Evolutionary conservation across 1,284 basidiomycete genomes (phyloP).

Genomic region (Farysia itapuensis): DNA sequence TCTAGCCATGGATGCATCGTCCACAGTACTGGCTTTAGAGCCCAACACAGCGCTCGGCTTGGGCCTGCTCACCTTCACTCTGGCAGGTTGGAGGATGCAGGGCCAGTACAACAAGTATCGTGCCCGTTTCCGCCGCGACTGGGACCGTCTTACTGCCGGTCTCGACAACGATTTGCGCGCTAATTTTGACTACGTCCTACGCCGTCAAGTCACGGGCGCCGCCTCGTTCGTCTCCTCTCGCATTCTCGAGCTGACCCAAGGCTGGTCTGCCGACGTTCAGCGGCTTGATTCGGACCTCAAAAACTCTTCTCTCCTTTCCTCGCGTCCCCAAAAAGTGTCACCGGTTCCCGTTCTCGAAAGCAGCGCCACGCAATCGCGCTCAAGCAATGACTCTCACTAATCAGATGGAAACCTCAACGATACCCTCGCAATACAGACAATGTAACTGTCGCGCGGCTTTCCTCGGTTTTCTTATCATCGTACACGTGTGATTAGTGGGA

Average conservation of each 20-base stretch:
- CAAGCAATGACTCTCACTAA: too few relatives aligned
- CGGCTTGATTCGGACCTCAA: conserved; percentile 2
- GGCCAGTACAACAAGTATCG: conserved; percentile 54
- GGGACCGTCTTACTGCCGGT: conserved; percentile 44
- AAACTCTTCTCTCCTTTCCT: too few relatives aligned
- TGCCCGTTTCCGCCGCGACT: conserved; percentile 55
- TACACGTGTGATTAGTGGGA: too few relatives aligned
- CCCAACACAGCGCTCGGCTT: conserved; percentile 49
- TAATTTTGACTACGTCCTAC: conserved; percentile 14
- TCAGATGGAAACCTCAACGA: too few relatives aligned
- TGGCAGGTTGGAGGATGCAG: conserved; percentile 58
- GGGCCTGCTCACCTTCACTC: conserved; percentile 46
- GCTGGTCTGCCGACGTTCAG: conserved; percentile 3
- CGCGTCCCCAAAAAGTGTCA: too few relatives aligned
- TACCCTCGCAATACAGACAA: too few relatives aligned
- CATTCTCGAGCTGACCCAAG: conserved; percentile 3
- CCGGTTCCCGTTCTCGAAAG: too few relatives aligned
- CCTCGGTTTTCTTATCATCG: too few relatives aligned
- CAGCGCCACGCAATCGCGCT: too few relatives aligned
- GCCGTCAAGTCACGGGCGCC: conserved; percentile 11
- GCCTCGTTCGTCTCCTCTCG: conserved; percentile 8
- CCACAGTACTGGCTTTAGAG: conserved; percentile 35
- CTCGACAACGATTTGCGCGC: conserved; percentile 41
- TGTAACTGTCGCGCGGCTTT: too few relatives aligned
- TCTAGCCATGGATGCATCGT: conserved; percentile 16